Base-by-base conservation (phyloP, 306 rosid genomes). In the Rosa persica region DNA sequence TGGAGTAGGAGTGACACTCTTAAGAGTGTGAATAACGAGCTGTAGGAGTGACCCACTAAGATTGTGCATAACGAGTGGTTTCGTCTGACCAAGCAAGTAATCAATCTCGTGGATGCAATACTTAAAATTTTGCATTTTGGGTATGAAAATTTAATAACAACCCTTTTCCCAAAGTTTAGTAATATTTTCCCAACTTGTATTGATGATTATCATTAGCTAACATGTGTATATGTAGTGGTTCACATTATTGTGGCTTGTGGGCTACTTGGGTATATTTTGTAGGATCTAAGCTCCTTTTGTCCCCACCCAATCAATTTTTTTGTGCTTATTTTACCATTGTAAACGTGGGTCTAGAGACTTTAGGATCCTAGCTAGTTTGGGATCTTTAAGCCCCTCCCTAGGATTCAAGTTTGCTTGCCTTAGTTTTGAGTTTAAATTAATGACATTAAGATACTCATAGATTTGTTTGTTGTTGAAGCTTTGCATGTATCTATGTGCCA, bases 281-380 rank as follows among this genome's bases (percentile, higher is more conserved):
- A 69, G 78, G 83, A 79, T 19, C 30, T 34, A 36, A 44, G 48
- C 16, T 58, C 55, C 55, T 17, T 74, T 75, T 58, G 79, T 69
- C 58, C 69, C 67, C 16, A 52, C 48, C 23, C 43, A 34, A 16
- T 22, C 39, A 27, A 10, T 22, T 54, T 72, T 22, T 30, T n/a
- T 42, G 76, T 34, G 22, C 12, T 47, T 10, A 75, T 69, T 30
- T 49, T 52, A 10, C 46, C 11, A 34, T 42, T 27, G 30, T 22
- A 25, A 77, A 80, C 55, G 75, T 86, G 89, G 89, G 84, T 81
- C 85, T 85, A 82, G 73, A 36, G 87, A 87, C 80, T 76, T 84
- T 83, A 84, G 73, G 43, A 44, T 80, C 70, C 27, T 77, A 40
- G 81, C 39, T 75, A 51, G 80, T 73, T 78, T 78, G 43, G 73